Percentiles rank a stretch among this genome's conserved stretches.
phyloP scores from a whole-genome alignment of 2,329 filamentous ascomycete species.

The Basipetospora sp. region DNA sequence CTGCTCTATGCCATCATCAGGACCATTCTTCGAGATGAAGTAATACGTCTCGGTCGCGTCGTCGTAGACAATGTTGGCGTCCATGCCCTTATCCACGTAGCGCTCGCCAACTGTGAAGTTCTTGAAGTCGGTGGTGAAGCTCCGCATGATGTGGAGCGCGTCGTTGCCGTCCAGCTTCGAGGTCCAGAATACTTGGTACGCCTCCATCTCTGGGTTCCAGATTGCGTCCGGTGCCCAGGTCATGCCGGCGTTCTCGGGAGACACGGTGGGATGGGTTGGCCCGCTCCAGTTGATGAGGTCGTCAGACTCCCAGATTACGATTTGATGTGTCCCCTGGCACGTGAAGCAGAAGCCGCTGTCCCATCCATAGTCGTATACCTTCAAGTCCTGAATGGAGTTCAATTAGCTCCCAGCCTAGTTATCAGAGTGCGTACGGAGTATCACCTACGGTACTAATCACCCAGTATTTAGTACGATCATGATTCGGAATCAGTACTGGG shows the following conservation, averaged over 20 bases:
- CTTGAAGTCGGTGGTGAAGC: slow-evolving; percentile 9
- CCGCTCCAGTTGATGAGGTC: slow-evolving; percentile 23
- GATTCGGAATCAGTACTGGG: slow-evolving; percentile 24
- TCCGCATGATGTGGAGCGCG: slow-evolving; percentile 7
- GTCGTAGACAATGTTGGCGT: slow-evolving; percentile 8
- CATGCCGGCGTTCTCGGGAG: slow-evolving; percentile 23
- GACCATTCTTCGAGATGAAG: slow-evolving; percentile 10
- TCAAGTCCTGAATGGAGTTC: too few species aligned
- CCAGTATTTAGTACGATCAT: slow-evolving; percentile 25
- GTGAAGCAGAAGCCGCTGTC: slow-evolving; percentile 11
- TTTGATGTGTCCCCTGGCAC: slow-evolving; percentile 15
- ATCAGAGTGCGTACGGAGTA: too few species aligned
- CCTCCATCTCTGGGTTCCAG: slow-evolving; percentile 15
- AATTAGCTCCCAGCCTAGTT: too few species aligned
- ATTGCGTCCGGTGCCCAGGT: slow-evolving; percentile 27
- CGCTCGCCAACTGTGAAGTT: slow-evolving; percentile 8
- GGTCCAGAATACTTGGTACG: too few species aligned
- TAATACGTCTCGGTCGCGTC: slow-evolving; percentile 7
- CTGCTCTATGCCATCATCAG: slow-evolving; percentile 9
- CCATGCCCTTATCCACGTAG: slow-evolving; percentile 9
- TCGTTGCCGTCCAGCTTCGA: too few species aligned
- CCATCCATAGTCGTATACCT: too few species aligned
- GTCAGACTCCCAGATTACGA: slow-evolving; percentile 26
- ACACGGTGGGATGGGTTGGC: slow-evolving; percentile 23
- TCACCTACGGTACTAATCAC: slow-evolving; percentile 21